Conservation (phyloP, 495 filamentous ascomycete genomes). For the Aspergillus carlsbadensis region DNA sequence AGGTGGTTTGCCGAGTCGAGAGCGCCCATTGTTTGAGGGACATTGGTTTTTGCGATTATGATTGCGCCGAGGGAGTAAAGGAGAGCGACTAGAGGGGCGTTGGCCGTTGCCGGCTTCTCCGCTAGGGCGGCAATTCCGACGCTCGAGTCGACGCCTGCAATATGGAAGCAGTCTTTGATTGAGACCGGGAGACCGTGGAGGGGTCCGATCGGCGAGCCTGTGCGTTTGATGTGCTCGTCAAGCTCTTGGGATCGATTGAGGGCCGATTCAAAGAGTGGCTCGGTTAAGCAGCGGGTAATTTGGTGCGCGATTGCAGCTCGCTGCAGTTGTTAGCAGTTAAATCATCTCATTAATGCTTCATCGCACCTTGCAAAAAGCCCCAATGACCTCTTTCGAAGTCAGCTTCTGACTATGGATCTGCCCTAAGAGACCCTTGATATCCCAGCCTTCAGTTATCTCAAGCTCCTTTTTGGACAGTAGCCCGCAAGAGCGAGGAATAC, state of each 20-base stretch:
- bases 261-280: slow-evolving; percentile 64
- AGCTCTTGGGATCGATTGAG: slow-evolving; percentile 56
- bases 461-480: slow-evolving; percentile 54
- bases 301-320: slow-evolving; percentile 61
- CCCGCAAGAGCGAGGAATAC: slow-evolving; percentile 47
- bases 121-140: slow-evolving; percentile 58
- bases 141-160: slow-evolving; percentile 56
- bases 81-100: slow-evolving; percentile 42
- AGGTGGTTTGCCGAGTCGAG: slow-evolving; percentile 41
- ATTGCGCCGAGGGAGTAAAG: slow-evolving; percentile 50
- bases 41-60: slow-evolving; percentile 65
- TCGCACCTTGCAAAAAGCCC: slow-evolving; percentile 59
- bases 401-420: slow-evolving; percentile 47
- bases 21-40: slow-evolving; percentile 53
- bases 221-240: slow-evolving; percentile 51
- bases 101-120: slow-evolving; percentile 46
- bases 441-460: slow-evolving; percentile 57
- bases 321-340: slow-evolving; percentile 24
- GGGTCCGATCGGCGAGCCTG: slow-evolving; percentile 53
- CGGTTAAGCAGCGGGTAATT: slow-evolving; percentile 62
- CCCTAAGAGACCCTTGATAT: slow-evolving; percentile 48
- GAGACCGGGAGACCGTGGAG: slow-evolving; percentile 68
- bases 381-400: slow-evolving; percentile 53
- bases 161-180: slow-evolving; percentile 66
- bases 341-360: background rate